A percentile compares a stretch with the other conserved stretches of the same genome.
These are phyloP conservation scores for Verticillium klebahnii DNA, from an alignment of 2,329 filamentous ascomycete species.

Conservation along the genomic window DNA sequence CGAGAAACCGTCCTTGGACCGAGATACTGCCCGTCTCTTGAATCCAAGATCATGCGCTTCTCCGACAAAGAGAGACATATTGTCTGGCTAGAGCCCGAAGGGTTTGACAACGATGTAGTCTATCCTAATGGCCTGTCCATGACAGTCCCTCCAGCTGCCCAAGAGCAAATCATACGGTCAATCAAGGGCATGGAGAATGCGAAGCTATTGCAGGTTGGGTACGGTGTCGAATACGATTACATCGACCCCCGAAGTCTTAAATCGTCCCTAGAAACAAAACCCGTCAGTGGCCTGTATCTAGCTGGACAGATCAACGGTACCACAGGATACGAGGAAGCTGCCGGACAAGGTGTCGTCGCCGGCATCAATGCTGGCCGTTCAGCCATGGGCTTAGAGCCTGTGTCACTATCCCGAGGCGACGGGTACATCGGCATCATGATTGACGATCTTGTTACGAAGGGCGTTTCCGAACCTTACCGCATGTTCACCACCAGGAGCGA, in stretches of 20 bases:
- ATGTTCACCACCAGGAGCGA: constrained; percentile 98
- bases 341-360: constrained; percentile 86
- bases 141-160: constrained; percentile 86
- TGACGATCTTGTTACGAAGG: constrained; percentile 94
- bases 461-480: constrained; percentile 92
- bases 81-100: constrained; percentile 96
- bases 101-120: constrained; percentile 81
- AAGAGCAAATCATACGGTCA: constrained; percentile 79
- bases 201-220: constrained; percentile 88
- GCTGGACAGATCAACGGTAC: constrained; percentile 98
- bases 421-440: constrained; percentile 99
- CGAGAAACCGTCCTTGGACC: constrained; percentile 92
- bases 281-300: constrained; percentile 81
- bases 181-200: constrained; percentile 86
- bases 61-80: constrained; percentile 75
- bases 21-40: constrained; percentile 90
- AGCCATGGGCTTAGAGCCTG: constrained; percentile 58
- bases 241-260: constrained; percentile 86
- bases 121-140: constrained; percentile 98
- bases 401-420: constrained; percentile 74
- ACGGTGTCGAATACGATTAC: constrained; percentile 98
- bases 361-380: constrained; percentile 91
- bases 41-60: constrained; percentile 91
- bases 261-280: constrained; percentile 90
- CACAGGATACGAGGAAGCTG: constrained; percentile 96